phyloP scores from a whole-genome alignment of 345 rosid genomes.

The Arabis hirsuta region DNA sequence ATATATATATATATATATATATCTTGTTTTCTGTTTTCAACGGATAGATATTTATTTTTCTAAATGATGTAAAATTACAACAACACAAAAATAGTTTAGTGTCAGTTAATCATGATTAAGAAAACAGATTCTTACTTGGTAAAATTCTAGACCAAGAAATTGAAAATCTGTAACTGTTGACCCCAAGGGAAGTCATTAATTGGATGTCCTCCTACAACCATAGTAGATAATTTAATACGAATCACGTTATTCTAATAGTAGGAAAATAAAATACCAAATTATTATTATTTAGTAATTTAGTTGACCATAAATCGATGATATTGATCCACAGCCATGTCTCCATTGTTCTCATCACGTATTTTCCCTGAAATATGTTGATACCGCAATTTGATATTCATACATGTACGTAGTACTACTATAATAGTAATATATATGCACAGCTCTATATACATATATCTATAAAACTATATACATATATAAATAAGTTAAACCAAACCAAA shows the following conservation, averaged over 20 bases:
- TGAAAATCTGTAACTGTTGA: slow-evolving; percentile 75
- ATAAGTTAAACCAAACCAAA: background rate
- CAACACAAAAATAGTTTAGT: background rate
- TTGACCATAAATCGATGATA: slow-evolving; percentile 41
- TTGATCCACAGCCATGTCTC: slow-evolving; percentile 46
- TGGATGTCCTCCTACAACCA: slow-evolving; percentile 66
- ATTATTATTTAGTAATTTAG: background rate
- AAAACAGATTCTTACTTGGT: slow-evolving; percentile 58
- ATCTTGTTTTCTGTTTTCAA: no score
- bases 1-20: background rate
- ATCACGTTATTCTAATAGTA: background rate
- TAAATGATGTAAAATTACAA: no score
- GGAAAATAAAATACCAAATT: background rate
- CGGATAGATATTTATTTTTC: no score
- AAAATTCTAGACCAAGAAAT: slow-evolving; percentile 82
- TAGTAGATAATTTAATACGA: background rate
- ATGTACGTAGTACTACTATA: background rate
- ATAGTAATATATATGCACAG: background rate
- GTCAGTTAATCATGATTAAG: background rate
- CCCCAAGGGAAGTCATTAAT: slow-evolving; percentile 66
- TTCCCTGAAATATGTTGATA: slow-evolving; percentile 34
- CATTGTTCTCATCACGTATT: slow-evolving; percentile 42
- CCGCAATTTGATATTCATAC: background rate
- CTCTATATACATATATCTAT: background rate
- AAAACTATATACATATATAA: background rate